These are phyloP conservation scores for Quercus lobata DNA, from an alignment of 331 rosid species.

Conservation along the genomic window DNA sequence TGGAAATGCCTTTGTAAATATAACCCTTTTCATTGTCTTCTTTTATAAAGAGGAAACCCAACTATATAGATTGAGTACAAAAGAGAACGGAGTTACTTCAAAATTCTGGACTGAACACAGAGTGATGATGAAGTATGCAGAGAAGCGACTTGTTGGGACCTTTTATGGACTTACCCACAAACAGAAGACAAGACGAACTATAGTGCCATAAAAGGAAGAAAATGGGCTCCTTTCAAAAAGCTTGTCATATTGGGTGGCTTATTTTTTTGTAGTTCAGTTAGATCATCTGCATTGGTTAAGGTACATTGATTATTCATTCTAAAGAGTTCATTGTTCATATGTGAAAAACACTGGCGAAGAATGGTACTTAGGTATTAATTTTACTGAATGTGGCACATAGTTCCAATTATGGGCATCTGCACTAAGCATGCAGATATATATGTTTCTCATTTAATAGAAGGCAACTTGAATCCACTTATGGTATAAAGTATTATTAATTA, in stretches of 20 bases:
- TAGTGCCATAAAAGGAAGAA: background rate
- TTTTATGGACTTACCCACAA: background rate
- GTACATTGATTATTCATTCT: background rate
- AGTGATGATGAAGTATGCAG: background rate
- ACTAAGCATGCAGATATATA: background rate
- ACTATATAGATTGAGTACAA: background rate
- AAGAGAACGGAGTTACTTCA: background rate
- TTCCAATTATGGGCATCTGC: background rate
- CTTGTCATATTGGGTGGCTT: background rate
- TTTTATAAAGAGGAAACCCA: background rate
- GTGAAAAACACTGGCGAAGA: background rate
- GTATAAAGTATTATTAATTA: background rate
- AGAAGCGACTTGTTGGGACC: background rate
- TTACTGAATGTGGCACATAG: too few species aligned
- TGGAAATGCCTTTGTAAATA: background rate
- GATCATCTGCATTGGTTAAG: background rate
- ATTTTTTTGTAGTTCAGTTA: background rate
- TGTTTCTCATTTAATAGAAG: background rate
- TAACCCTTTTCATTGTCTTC: background rate
- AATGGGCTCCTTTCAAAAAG: background rate
- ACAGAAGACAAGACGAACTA: background rate
- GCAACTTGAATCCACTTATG: background rate
- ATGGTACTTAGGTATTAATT: background rate
- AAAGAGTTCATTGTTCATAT: background rate
- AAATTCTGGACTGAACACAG: background rate